Evolutionary conservation across 2,329 filamentous ascomycete genomes (phyloP), one percentile per base, ranked within the genome.

Genomic region (Colletotrichum acutatum): DNA sequence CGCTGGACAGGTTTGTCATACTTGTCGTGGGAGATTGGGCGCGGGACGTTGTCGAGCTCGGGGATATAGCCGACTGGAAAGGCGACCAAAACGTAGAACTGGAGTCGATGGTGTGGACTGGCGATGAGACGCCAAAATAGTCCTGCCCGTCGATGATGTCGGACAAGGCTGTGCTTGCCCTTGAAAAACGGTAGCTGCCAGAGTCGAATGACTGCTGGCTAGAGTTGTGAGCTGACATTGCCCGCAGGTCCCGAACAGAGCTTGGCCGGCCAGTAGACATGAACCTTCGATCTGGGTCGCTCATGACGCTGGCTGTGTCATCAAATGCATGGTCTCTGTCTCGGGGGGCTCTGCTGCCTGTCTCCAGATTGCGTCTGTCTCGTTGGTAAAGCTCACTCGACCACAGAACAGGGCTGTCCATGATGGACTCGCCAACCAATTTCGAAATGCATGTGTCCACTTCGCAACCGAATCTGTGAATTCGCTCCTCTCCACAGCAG

Each of bases 391-490:
- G 87, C 71, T 97, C 93, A 78, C 95, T 98, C 0, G 95, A 95
- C 95, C 95, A 98, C 2, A 98, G 85, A 0, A 97, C 94, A 0
- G 96, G 95, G 0, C 94, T 94, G 49, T 97, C 94, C 74, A 93
- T 87, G 74, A 97, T 91, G 58, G 91, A 95, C 72, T 97, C 94
- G 32, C 94, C 95, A 34, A 97, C 92, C 8, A 98, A 86, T 79
- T 95, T 95, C 76, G 91, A 93, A 75, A 98, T 92, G 78, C 95
- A 97, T 74, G 91, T 93, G 77, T 96, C 93, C 32, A 98, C 90
- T 80, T 98, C 97, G 76, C 95, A 93, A 79, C 93, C 97, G 81
- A 99, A 97, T 12, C 95, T 91, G 80, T 98, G 97, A 46, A 99
- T 96, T 63, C 97, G 88, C 83, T 99, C 97, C 80, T 99, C 97